Base-by-base conservation (phyloP, 352 stramenopile genomes). In the Peronospora farinosa region DNA sequence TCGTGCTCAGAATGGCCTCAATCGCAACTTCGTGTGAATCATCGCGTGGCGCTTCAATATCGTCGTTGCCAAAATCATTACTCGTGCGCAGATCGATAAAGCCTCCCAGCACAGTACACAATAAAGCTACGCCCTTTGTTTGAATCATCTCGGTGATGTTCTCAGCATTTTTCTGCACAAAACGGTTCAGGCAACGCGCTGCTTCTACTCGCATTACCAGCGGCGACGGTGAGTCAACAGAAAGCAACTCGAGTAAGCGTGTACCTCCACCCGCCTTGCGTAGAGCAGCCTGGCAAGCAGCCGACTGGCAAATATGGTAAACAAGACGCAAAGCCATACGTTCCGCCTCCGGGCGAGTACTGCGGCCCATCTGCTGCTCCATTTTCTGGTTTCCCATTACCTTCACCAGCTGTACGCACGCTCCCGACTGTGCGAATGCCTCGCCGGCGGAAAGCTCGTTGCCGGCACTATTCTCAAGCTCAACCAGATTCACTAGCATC, bases 401-500 rank as follows among this genome's bases (percentile, higher is more conserved):
- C 23, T 74, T 69, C 0, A 89, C 77, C 0, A 94, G 48, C 36
- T 73, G 47, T 2, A 46, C 12, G 41, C 80, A 88, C 12, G 72
- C 67, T 0, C 75, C 75, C 0, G 80, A 83, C 23, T 88, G 66
- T 0, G 72, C 69, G 40, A 90, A 86, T 9, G 70, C 72, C 35
- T 92, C 79, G 3, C 78, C 80, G 3, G 76, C 72, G 0, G 69
- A 57, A 1, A 85, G 23, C 35, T 89, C 78, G 38, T 88, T 87
- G 2, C 74, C 78, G 1, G 73, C 78, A 27, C 65, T 72, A 37
- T 89, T 91, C 40, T 92, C 56, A 7, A 94, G 46, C 19, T 84
- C 75, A 43, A 92, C 71, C 16, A 90, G 51, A 46, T 88, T 89
- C 5, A 69, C 67, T 15, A 94, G 60, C 75, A 94, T 82, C 28